Evolutionary conservation across 2,329 filamentous ascomycete species (phyloP), one percentile per base, ranked within the genome.

Genomic region (Colletotrichum lentis): DNA sequence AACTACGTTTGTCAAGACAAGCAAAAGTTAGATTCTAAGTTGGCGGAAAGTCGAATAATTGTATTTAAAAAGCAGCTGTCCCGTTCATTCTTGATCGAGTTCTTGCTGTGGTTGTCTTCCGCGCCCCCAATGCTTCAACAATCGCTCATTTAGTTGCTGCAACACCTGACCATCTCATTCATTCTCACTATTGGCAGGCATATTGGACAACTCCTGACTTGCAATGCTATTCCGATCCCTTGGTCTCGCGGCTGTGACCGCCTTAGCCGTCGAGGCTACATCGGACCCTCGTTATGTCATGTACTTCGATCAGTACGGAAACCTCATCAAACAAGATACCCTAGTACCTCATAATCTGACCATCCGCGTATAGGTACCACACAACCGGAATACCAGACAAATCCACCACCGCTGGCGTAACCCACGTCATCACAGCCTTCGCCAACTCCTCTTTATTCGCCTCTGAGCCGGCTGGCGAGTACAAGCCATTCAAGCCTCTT

Each of bases 381-480:
- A 78, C 71, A 1, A 67, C 70, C 3, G 74, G 71, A 14, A 74
- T 83, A 0, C 83, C 78, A 0, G 49, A 74, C 66, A 78, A 75
- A 49, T 72, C 76, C 1, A 69, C 81, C 27, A 83, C 82, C 0
- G 72, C 77, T 2, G 77, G 81, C 31, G 80, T 88, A 70, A 87
- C 83, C 27, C 81, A 88, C 71, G 85, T 86, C 37, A 82, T 86
- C 67, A 84, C 86, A 70, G 80, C 81, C 2, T 88, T 88, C 69
- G 85, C 86, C 57, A 79, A 79, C 58, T 84, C 84, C 0, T 78
- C 79, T 2, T 73, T 80, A 10, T 88, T 88, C 75, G 83, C 81
- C 55, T 80, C 77, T 0, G 71, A 79, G 0, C 65, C 65, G 3
- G 49, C 65, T 3, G 79, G 78, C 22, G 72, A 77, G 0, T 87